Evolutionary conservation across 345 rosid species (phyloP).

Genomic region (Brassica rapa): DNA sequence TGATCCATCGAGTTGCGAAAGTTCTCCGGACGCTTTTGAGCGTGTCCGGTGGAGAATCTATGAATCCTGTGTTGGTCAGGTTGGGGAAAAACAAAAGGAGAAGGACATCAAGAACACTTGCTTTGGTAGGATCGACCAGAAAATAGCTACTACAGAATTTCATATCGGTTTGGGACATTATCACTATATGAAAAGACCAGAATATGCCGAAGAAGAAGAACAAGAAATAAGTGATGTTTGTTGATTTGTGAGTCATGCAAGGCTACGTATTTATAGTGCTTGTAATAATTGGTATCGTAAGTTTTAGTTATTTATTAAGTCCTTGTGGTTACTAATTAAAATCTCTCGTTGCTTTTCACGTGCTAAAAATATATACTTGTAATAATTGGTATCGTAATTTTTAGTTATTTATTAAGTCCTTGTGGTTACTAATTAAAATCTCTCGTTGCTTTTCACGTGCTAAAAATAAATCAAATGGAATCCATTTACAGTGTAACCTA

Average conservation of each 20-base stretch:
- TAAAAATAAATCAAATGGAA: neutral
- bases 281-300: neutral
- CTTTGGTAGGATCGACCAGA: constrained; percentile 46
- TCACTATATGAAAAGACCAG: constrained; percentile 5
- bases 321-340: neutral
- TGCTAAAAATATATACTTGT: neutral
- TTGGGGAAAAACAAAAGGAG: constrained; percentile 42
- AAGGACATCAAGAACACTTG: constrained; percentile 43
- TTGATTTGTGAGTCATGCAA: constrained; percentile 33
- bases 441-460: neutral
- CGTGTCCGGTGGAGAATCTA: constrained; percentile 36
- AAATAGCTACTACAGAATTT: constrained; percentile 35
- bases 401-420: neutral
- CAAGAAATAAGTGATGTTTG: constrained; percentile 18
- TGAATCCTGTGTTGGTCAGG: constrained; percentile 18
- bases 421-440: neutral
- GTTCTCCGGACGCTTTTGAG: constrained; percentile 19
- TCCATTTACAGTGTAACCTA: neutral
- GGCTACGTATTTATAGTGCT: no score
- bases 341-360: neutral
- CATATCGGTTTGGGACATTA: constrained; percentile 28
- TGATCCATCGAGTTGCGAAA: constrained; percentile 31
- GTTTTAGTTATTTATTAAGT: neutral
- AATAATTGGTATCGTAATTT: no score
- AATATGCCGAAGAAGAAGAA: neutral